Conservation (phyloP, 139 green algal species). For the Pycnococcus provasolii region DNA sequence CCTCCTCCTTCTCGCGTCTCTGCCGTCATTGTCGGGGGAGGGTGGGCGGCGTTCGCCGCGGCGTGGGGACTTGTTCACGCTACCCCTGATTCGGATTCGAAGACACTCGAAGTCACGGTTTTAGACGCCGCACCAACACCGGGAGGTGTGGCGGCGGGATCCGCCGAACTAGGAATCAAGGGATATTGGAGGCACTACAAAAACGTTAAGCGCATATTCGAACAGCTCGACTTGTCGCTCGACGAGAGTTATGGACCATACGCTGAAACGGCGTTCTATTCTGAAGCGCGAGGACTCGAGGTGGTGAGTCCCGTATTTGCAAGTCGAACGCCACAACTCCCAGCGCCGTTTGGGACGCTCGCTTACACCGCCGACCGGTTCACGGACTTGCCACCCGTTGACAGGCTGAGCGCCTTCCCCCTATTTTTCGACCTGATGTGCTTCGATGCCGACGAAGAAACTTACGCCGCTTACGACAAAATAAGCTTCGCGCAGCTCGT, state of each 20-base stretch:
- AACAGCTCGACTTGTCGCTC: constrained; percentile 25
- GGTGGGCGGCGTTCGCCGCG: constrained; percentile 28
- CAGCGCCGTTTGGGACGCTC: constrained; percentile 28
- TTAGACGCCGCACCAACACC: constrained; percentile 26
- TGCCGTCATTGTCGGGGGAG: constrained; percentile 8
- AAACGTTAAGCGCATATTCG: constrained; percentile 32
- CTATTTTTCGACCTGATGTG: background rate
- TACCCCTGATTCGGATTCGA: constrained; percentile 7
- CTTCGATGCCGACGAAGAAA: constrained; percentile 4
- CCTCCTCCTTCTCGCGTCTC: background rate
- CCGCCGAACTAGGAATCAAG: constrained; percentile 36
- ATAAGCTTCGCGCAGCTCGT: constrained; percentile 17
- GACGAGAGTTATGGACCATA: background rate
- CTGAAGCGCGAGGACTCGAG: constrained; percentile 1
- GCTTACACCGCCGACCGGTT: constrained; percentile 36
- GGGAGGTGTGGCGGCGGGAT: constrained; percentile 24
- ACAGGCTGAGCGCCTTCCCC: background rate
- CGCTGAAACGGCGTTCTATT: constrained; percentile 26
- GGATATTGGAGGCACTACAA: constrained; percentile 38
- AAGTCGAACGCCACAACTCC: constrained; percentile 20
- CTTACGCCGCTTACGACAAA: constrained; percentile 20
- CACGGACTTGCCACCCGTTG: background rate
- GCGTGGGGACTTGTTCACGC: constrained; percentile 29
- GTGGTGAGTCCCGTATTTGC: constrained; percentile 32
- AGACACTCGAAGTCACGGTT: constrained; percentile 16